Percentiles rank a stretch among this genome's conserved stretches.
Evolutionary conservation across 495 filamentous ascomycete species (phyloP).

Genomic region (Penicillium roqueforti): DNA sequence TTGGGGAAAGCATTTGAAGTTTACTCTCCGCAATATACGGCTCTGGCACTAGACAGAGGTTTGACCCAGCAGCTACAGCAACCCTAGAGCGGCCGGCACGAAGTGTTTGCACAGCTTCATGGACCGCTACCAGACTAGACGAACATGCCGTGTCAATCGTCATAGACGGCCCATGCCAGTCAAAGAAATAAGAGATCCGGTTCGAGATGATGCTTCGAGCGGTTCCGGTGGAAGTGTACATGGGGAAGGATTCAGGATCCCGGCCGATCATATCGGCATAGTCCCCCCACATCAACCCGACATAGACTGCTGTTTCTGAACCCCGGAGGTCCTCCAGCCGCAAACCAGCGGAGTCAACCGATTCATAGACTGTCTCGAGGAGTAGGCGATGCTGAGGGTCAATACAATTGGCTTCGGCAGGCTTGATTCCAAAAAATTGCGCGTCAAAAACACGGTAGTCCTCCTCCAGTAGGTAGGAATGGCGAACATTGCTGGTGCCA

Average conservation of each 20-base stretch:
- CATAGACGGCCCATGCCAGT: constrained; percentile 46
- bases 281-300: constrained; percentile 41
- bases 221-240: no score
- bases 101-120: constrained; percentile 32
- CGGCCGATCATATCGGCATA: constrained; percentile 32
- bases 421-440: no score
- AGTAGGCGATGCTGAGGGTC: constrained; percentile 46
- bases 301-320: constrained; percentile 42
- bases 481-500: constrained; percentile 23
- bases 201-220: no score
- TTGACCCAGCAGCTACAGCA: constrained; percentile 28
- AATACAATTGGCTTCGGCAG: constrained; percentile 43
- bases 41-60: constrained; percentile 24
- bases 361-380: constrained; percentile 54
- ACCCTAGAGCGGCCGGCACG: constrained; percentile 27
- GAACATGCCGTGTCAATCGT: constrained; percentile 55
- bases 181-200: constrained; percentile 49
- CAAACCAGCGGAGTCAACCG: constrained; percentile 47
- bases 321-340: constrained; percentile 33
- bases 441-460: no score
- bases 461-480: constrained; percentile 43
- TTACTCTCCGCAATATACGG: constrained; percentile 16
- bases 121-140: constrained; percentile 36
- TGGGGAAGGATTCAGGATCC: no score
- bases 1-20: constrained; percentile 24